Evolutionary conservation across 2,329 filamentous ascomycete species (phyloP), one percentile per base, ranked within the genome.

Genomic region (Cladosporium sp.): DNA sequence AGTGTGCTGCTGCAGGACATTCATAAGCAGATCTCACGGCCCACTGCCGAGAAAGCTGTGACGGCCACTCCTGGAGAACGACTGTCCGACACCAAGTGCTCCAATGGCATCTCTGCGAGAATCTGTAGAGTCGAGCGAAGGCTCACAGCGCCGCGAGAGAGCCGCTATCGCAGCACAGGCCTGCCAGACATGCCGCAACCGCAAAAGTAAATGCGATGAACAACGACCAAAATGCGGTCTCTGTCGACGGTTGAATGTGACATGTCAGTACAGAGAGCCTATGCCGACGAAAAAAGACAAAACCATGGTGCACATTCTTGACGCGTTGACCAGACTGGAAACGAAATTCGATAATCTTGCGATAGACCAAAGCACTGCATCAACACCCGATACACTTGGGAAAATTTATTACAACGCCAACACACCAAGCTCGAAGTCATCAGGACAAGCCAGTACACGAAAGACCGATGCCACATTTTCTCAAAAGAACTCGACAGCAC

Each of bases 151-250:
- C 17, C 36, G 55, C 14, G 55, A 58, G 22, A 42, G 55, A 6
- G 55, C 55, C 22, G 55, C 55, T 22, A 58, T 58, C 30, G 55
- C 55, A 14, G 55, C 55, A 4, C 55, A 58, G 30, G 55, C 55
- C 4, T 58, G 55, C 15, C 55, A 58, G 22, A 58, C 55, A 51
- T 58, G 55, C 36, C 45, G 55, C 25, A 58, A 56, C 38, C 42
- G 84, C 64, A 88, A 87, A 71, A 84, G 85, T 64, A 84, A 81
- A 74, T 88, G 85, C 71, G 84, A 86, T 68, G 84, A 87, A 69
- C 75, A 79, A 66, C 76, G 83, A 58, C 84, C 84, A 17, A 84
- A 82, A 70, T 88, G 85, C 68, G 76, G 81, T 58, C 80, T 82
- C 15, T 88, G 84, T 69, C 74, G 79, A 60, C 78, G 80, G 61